A percentile compares a stretch with the other conserved stretches of the same genome.
These are phyloP conservation scores for Leccinum subgranulosum DNA, from an alignment of 768 basidiomycete genomes.

Conservation along the genomic window DNA sequence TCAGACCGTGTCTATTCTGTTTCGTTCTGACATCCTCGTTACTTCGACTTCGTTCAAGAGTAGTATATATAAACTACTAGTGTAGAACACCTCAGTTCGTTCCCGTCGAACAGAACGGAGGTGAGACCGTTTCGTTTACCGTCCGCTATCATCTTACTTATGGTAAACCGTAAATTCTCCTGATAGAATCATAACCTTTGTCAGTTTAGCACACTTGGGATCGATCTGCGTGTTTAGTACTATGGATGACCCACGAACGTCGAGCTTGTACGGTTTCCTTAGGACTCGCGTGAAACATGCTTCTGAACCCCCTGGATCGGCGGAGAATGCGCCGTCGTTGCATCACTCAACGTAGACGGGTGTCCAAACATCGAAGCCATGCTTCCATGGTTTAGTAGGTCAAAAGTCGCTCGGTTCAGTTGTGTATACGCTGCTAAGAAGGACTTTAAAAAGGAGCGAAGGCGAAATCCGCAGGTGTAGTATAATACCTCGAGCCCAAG, in stretches of 20 bases:
- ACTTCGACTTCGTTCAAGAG: too few species aligned
- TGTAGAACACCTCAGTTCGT: too few species aligned
- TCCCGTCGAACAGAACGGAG: too few species aligned
- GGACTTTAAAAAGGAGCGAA: conserved; percentile 33
- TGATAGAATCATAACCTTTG: too few species aligned
- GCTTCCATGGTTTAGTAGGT: conserved; percentile 60
- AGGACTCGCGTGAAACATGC: conserved; percentile 39
- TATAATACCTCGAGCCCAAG: neutral
- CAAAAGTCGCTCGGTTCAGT: conserved; percentile 49
- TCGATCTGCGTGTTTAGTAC: too few species aligned
- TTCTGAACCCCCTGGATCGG: conserved; percentile 17
- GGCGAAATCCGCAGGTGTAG: conserved; percentile 7
- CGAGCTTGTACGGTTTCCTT: conserved; percentile 51
- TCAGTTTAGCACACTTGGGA: too few species aligned
- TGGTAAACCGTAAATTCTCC: too few species aligned
- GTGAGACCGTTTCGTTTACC: too few species aligned
- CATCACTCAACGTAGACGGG: conserved; percentile 49
- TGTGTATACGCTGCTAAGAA: conserved; percentile 60
- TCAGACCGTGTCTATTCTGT: too few species aligned
- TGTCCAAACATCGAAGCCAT: conserved; percentile 56
- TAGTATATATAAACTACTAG: too few species aligned
- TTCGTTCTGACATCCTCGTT: too few species aligned
- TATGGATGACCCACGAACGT: conserved; percentile 38
- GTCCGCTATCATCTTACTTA: too few species aligned
- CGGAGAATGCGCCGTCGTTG: conserved; percentile 28